Base-by-base conservation (phyloP, 768 basidiomycete species). In the Pleurotus tuber-regium region DNA sequence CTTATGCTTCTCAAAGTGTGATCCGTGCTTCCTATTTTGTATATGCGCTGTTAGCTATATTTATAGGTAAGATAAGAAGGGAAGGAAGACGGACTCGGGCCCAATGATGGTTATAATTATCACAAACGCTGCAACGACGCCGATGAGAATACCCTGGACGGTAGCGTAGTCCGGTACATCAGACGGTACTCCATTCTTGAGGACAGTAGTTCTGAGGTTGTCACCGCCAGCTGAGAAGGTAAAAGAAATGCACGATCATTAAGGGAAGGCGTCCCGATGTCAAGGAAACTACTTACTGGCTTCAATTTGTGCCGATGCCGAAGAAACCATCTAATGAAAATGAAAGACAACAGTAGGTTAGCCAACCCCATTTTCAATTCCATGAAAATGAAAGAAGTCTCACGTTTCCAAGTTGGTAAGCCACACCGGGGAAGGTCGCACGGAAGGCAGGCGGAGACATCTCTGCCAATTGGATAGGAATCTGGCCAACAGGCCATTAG, bases 391-490 rank as follows among this genome's bases (percentile, higher is more conserved):
- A 23, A 4, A 2, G 59, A 66, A 33, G 11, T 76, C 72, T 19
- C 51, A 76, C 76, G 67, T 89, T 92, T 36, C 92, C 89, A 21
- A 92, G 58, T 59, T 92, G 92, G 67, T 93, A 94, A 2, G 87
- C 82, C 1, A 91, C 81, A 53, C 92, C 92, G 31, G 88, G 87
- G 75, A 92, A 93, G 1, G 87, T 87, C 3, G 91, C 89, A 51
- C 93, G 77, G 77, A 93, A 95, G 0, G 89, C 92, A 3, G 90
- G 87, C 2, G 93, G 93, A 0, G 88, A 87, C 70, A 92, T 77
- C 66, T 96, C 92, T 10, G 83, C 77, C 18, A 95, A 74, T 65
- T 86, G 87, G 59, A 92, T 87, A 1, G 92, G 91, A 51, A 78
- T 74, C 75, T 76, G 35, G 12, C n/a, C 53, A 3, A 51, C 23